Conservation (phyloP, 495 filamentous ascomycete genomes). For the Aspergillus affinis region DNA sequence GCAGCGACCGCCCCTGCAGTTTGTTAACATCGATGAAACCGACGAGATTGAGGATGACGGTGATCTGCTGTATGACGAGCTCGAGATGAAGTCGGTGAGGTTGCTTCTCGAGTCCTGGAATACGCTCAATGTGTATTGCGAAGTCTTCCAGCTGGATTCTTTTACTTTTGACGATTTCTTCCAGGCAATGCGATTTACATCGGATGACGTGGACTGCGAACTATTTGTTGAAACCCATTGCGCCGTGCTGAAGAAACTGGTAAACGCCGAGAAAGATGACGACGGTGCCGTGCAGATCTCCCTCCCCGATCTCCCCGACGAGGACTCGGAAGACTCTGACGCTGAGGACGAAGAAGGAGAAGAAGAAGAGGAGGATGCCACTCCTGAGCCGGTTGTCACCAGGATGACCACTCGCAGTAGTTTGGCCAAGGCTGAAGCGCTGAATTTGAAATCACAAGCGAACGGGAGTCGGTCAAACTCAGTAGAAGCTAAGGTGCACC, state of each 20-base stretch:
- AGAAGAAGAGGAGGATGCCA: slow-evolving; percentile 45
- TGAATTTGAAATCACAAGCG: slow-evolving; percentile 55
- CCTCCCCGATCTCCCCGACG: slow-evolving; percentile 71
- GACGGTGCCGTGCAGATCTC: slow-evolving; percentile 76
- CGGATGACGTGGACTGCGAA: slow-evolving; percentile 77
- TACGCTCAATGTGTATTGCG: slow-evolving; percentile 92
- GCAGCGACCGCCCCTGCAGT: slow-evolving; percentile 73
- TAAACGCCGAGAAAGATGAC: slow-evolving; percentile 66
- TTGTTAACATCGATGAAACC: slow-evolving; percentile 60
- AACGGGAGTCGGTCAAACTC: slow-evolving; percentile 27
- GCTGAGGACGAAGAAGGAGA: slow-evolving; percentile 54
- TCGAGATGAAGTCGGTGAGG: slow-evolving; percentile 78
- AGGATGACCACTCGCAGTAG: slow-evolving; percentile 81
- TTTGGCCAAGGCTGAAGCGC: slow-evolving; percentile 75
- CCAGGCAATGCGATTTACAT: slow-evolving; percentile 79
- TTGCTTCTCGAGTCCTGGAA: slow-evolving; percentile 88
- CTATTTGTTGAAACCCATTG: slow-evolving; percentile 91
- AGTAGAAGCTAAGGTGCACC: slow-evolving; percentile 55
- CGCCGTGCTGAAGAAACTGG: slow-evolving; percentile 81
- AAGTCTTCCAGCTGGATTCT: slow-evolving; percentile 88
- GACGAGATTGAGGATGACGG: slow-evolving; percentile 39
- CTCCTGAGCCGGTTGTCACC: slow-evolving; percentile 60
- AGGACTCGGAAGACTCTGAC: slow-evolving; percentile 61
- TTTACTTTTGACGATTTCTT: slow-evolving; percentile 97
- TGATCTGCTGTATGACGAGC: slow-evolving; percentile 52